Evolutionary conservation across 495 filamentous ascomycete species (phyloP).

Genomic region (Annulohypoxylon nitens): DNA sequence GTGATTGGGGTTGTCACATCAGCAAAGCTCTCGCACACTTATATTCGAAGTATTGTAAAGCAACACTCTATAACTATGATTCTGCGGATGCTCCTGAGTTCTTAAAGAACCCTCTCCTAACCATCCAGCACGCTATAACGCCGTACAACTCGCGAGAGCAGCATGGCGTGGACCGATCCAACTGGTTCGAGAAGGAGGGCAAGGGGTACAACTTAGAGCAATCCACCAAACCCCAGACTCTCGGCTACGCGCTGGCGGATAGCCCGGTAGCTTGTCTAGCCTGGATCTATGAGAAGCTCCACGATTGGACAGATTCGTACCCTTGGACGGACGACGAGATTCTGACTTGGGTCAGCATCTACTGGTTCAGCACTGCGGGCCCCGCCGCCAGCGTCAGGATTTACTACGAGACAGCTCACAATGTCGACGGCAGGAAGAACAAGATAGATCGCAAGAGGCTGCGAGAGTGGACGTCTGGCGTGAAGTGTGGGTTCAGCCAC

Average conservation of each 20-base stretch:
- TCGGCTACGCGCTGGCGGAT: conserved; percentile 69
- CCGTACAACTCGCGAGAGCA: conserved; percentile 53
- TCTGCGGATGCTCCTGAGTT: conserved; percentile 54
- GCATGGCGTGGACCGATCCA: conserved; percentile 59
- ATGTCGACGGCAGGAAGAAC: conserved; percentile 36
- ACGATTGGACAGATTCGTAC: conserved; percentile 75
- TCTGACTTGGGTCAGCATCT: conserved; percentile 74
- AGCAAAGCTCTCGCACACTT: conserved; percentile 68
- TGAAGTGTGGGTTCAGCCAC: conserved; percentile 68
- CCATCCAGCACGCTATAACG: conserved; percentile 59
- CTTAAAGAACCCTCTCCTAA: conserved; percentile 57
- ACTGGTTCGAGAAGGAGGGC: conserved; percentile 67
- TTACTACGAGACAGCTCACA: conserved; percentile 69
- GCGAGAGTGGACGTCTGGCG: conserved; percentile 54
- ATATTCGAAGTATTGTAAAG: conserved; percentile 69
- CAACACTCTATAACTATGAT: conserved; percentile 75
- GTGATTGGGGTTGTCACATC: conserved; percentile 77
- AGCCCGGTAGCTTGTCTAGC: conserved; percentile 72
- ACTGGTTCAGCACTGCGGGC: conserved; percentile 69
- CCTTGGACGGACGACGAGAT: conserved; percentile 77
- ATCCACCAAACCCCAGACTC: conserved; percentile 73
- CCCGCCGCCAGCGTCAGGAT: conserved; percentile 68
- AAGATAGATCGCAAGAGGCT: conserved; percentile 35
- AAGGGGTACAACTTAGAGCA: conserved; percentile 69
- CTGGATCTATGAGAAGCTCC: conserved; percentile 79